Evolutionary conservation across 2,329 filamentous ascomycete species (phyloP), one percentile per base, ranked within the genome.

Genomic region (Ceratocystiopsis minuta): DNA sequence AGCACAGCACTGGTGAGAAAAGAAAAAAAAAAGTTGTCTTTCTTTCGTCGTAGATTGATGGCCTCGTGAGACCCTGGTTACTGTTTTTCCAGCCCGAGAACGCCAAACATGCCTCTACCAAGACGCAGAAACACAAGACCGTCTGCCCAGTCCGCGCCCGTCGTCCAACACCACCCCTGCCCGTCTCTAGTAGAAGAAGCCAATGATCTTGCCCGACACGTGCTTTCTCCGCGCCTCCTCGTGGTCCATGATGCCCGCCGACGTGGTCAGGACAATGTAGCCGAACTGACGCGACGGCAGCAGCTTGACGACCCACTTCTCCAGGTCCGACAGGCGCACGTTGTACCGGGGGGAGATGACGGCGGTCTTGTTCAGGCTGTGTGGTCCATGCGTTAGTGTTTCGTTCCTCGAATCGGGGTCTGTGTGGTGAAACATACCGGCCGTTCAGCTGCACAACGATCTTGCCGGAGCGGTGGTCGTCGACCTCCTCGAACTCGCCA

Each of bases 281-380:
- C 90, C 90, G 76, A 98, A 98, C 72, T 98, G 90, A 95, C 90
- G 90, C 54, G 90, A 87, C 54, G 90, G 90, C 52, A 98, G 78
- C 62, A 98, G 82, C 79, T 93, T 93, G 71, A 93, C 85, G 58
- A 96, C 86, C 90, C 90, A 98, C 77, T 96, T 95, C 84, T 98
- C 90, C 62, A 98, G 77, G 59, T 98, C 90, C 60, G 75, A 70
- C 60, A 98, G 86, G 66, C 88, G 86, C 67, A 98, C 83, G 78
- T 96, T 96, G 84, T 94, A 98, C 66, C 90, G 84, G 64, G 90
- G 90, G 53, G 80, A 90, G 78, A 98, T 98, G 72, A 95, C 88
- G 75, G 88, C 90, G 52, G 83, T 90, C 80, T 96, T 95, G 83
- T 95, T 95, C 67, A 95, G 77, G 56, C 60, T 57, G 42, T 6